Evolutionary conservation across 257 asterid species (phyloP).

Genomic region (Echites panduratus): DNA sequence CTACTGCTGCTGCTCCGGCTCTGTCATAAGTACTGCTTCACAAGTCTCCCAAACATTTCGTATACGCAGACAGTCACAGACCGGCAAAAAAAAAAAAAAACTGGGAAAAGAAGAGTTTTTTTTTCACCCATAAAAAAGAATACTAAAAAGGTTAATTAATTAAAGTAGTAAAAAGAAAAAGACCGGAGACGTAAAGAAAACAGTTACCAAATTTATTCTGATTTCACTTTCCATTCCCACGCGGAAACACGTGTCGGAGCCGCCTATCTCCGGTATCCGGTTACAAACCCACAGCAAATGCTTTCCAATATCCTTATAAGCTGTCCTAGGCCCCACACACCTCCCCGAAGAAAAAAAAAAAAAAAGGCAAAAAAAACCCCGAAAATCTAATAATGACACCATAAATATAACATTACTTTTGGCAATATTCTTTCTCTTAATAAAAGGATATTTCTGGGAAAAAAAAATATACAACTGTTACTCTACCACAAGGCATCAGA

Average conservation of each 20-base stretch:
- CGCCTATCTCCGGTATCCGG: slow-evolving; percentile 11
- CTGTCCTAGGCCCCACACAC: slow-evolving; percentile 11
- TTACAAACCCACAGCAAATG: slow-evolving; percentile 8
- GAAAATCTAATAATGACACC: neutral
- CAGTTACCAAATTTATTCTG: neutral
- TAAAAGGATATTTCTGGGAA: neutral
- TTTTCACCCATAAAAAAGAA: neutral
- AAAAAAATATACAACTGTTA: neutral
- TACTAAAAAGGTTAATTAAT: neutral
- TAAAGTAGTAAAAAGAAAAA: neutral
- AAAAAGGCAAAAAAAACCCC: neutral
- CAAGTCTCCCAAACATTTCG: neutral
- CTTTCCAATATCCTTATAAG: slow-evolving; percentile 11
- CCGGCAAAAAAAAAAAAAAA: neutral
- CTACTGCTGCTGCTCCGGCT: neutral
- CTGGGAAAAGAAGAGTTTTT: neutral
- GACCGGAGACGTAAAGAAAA: slow-evolving; percentile 1
- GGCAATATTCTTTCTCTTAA: neutral
- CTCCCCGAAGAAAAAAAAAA: neutral
- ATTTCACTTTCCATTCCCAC: neutral
- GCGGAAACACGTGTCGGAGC: slow-evolving; percentile 14
- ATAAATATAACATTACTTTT: neutral
- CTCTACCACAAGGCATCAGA: neutral
- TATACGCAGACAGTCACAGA: neutral
- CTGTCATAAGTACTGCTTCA: neutral